Evolutionary conservation across 1,284 basidiomycete species (phyloP).

Genomic region (Takashimella tepidaria): DNA sequence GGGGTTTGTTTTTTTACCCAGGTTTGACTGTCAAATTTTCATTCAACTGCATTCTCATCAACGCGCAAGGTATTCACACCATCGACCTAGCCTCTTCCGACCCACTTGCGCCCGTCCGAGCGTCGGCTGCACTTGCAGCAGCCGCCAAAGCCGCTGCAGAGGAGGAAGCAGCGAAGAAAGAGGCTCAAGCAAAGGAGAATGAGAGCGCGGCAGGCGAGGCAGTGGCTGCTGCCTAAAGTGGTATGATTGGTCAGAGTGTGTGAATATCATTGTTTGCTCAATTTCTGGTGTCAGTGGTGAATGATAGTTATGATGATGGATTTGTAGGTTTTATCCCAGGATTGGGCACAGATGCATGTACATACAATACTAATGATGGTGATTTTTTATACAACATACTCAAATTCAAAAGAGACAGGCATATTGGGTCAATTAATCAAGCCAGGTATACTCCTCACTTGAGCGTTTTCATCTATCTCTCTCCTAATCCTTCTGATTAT

Average conservation of each 20-base stretch:
- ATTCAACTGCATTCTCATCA: slow-evolving; percentile 86
- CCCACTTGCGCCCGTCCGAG: slow-evolving; percentile 21
- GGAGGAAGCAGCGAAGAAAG: slow-evolving; percentile 5
- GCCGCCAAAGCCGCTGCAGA: slow-evolving; percentile 15
- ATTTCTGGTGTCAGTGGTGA: not conserved
- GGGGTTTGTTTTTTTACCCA: no score
- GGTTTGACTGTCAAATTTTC: slow-evolving; percentile 70
- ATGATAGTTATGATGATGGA: not conserved
- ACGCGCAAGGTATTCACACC: slow-evolving; percentile 79
- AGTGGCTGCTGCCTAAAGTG: slow-evolving; percentile 9
- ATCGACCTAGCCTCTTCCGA: slow-evolving; percentile 52
- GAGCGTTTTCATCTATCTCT: not conserved
- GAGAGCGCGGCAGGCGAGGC: slow-evolving; percentile 3
- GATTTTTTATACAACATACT: no score
- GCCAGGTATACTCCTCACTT: no score
- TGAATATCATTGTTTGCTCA: no score
- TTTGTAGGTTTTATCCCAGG: not conserved
- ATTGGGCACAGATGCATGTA: no score
- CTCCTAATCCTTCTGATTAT: not conserved
- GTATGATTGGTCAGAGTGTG: no score
- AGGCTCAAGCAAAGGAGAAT: not conserved
- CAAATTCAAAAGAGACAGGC: no score
- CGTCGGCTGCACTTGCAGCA: slow-evolving; percentile 22
- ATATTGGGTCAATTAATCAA: no score
- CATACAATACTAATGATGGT: no score